Conservation (phyloP, 2,329 filamentous ascomycete genomes). For the Paecilomyces dactylethromorphus region DNA sequence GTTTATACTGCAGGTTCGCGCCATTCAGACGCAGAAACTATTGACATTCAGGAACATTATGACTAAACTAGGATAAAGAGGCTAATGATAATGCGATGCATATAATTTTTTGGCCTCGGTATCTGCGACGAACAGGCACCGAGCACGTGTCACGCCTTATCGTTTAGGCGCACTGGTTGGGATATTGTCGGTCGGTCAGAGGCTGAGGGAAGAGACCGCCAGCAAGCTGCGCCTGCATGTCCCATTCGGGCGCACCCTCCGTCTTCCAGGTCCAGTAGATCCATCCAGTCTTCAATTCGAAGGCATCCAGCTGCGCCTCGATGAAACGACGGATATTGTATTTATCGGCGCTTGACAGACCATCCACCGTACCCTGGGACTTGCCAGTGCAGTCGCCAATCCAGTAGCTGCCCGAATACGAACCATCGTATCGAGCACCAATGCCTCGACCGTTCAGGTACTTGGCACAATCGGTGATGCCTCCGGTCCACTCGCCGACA, state of each 20-base stretch:
- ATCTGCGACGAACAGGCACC: not conserved
- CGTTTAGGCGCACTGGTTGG: constrained; percentile 20
- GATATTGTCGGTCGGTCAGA: constrained; percentile 25
- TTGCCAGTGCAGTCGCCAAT: constrained; percentile 52
- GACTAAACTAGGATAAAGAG: not conserved
- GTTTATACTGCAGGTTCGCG: not conserved
- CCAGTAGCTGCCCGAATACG: constrained; percentile 39
- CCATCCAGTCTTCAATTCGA: constrained; percentile 38
- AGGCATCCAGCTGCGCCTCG: constrained; percentile 41
- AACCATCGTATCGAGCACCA: constrained; percentile 54
- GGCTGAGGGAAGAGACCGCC: constrained; percentile 44
- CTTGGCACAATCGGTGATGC: constrained; percentile 55
- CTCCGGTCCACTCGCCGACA: constrained; percentile 63
- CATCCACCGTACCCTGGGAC: constrained; percentile 42
- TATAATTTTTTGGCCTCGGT: not conserved
- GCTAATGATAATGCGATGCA: not conserved
- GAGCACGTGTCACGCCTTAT: not conserved
- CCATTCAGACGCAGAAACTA: not conserved
- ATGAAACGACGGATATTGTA: constrained; percentile 37
- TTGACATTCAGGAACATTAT: not conserved
- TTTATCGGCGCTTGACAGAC: constrained; percentile 30
- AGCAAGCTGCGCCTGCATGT: constrained; percentile 38
- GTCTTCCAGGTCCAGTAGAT: constrained; percentile 48
- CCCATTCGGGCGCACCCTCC: constrained; percentile 43
- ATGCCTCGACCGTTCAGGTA: constrained; percentile 51